Evolutionary conservation across 2,329 filamentous ascomycete genomes (phyloP).

Genomic region (Fusarium goolgardi): DNA sequence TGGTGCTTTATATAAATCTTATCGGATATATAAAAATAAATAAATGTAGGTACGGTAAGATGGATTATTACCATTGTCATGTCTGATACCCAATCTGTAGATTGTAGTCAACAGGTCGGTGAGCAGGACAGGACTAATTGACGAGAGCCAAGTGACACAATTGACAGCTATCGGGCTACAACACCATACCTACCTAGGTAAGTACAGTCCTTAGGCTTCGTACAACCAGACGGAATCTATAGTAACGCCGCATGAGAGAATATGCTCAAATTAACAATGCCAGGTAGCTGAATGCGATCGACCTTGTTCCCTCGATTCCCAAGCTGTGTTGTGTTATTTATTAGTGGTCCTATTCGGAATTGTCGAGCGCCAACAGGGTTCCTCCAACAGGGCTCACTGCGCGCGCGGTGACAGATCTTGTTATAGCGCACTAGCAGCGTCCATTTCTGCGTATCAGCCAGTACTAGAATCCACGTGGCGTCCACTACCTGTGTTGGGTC

Average conservation of each 20-base stretch:
- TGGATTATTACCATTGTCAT: fast-evolving
- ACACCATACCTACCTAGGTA: too few species aligned
- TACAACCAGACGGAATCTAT: background rate
- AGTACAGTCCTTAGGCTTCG: too few species aligned
- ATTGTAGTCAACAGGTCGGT: background rate
- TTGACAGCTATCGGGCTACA: background rate
- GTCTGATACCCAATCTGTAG: too few species aligned
- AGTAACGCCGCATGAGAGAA: too few species aligned
- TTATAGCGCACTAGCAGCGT: too few species aligned
- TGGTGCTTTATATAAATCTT: background rate
- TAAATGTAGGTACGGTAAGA: background rate
- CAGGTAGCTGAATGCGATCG: too few species aligned
- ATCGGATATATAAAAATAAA: background rate
- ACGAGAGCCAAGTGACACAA: too few species aligned
- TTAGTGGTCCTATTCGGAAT: background rate
- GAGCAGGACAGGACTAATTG: background rate
- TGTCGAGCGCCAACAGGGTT: fast-evolving
- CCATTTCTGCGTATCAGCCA: background rate
- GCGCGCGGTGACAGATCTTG: too few species aligned
- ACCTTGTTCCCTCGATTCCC: too few species aligned
- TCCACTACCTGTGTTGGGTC: background rate
- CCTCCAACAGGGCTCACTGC: background rate
- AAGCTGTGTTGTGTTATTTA: too few species aligned
- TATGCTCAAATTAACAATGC: too few species aligned
- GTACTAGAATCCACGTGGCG: background rate